Conservation (phyloP, 176 grass and related monocot genomes). For the Musa troglodytarum region DNA sequence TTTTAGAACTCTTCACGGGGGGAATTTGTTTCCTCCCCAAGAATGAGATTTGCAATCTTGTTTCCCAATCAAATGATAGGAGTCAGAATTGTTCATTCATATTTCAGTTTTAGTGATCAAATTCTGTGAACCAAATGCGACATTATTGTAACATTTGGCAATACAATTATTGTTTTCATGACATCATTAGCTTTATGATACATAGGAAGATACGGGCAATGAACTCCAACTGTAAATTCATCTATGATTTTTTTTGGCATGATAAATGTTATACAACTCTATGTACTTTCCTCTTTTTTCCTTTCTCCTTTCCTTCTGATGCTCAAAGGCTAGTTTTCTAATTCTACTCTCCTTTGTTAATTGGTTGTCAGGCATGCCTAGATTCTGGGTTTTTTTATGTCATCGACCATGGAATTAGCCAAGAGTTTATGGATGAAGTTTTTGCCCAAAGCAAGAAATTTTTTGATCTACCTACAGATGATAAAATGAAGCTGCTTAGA, state of each 20-base stretch:
- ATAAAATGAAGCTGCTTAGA: slow-evolving; percentile 83
- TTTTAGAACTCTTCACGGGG: background rate
- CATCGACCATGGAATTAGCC: slow-evolving; percentile 77
- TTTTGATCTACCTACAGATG: slow-evolving; percentile 60
- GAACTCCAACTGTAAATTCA: background rate
- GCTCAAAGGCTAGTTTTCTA: background rate
- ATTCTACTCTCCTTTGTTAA: background rate
- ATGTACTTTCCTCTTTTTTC: slow-evolving; percentile 2
- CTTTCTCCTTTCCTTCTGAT: background rate
- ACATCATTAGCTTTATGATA: background rate
- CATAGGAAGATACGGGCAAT: background rate
- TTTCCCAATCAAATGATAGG: background rate
- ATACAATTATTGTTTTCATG: background rate
- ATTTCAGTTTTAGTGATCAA: background rate
- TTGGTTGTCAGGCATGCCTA: slow-evolving; percentile 55
- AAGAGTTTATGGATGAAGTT: slow-evolving; percentile 80
- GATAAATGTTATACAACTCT: background rate
- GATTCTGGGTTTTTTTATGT: slow-evolving; percentile 98
- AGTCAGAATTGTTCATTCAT: too few species aligned
- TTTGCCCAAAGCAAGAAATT: slow-evolving; percentile 83
- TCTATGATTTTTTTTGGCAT: background rate
- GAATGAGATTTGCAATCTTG: background rate
- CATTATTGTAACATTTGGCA: background rate
- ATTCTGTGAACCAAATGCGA: background rate
- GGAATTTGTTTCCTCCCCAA: background rate